These are phyloP conservation scores for Dothistroma pini DNA, from an alignment of 2,329 filamentous ascomycete genomes.

Conservation along the genomic window DNA sequence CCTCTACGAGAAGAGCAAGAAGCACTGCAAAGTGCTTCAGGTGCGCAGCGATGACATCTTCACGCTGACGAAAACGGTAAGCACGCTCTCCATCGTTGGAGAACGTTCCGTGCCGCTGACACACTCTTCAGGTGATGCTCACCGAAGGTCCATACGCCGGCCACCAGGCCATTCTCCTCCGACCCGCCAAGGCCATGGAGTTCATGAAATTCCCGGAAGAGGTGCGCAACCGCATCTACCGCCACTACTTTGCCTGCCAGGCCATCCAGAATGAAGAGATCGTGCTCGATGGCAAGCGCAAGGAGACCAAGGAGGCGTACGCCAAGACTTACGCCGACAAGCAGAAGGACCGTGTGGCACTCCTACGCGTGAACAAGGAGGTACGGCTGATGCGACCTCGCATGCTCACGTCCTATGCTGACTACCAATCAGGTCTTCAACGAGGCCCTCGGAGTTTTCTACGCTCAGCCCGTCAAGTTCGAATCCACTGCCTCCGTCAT, in stretches of 20 bases:
- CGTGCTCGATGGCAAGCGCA: conserved; percentile 31
- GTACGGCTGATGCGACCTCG: conserved; percentile 11
- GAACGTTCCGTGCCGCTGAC: conserved; percentile 4
- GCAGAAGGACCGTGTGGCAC: conserved; percentile 31
- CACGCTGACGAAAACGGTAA: conserved; percentile 32
- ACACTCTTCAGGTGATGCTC: conserved; percentile 24
- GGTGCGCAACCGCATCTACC: conserved; percentile 31
- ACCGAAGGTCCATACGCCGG: conserved; percentile 33
- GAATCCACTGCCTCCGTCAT: conserved; percentile 31
- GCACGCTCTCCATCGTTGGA: conserved; percentile 6
- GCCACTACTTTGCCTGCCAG: conserved; percentile 30
- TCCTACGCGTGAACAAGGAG: conserved; percentile 35
- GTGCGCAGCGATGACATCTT: conserved; percentile 33
- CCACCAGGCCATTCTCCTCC: conserved; percentile 36
- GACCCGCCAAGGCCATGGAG: conserved; percentile 33
- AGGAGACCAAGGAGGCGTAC: conserved; percentile 26
- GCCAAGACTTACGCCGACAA: conserved; percentile 34
- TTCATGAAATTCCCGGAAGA: conserved; percentile 32
- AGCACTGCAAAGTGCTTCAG: conserved; percentile 31
- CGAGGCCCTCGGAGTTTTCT: conserved; percentile 33
- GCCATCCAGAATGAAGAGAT: conserved; percentile 28
- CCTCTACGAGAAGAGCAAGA: conserved; percentile 20
- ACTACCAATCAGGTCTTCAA: conserved; percentile 24
- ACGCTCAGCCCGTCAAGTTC: conserved; percentile 31
- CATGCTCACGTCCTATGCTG: neutral